phyloP scores from a whole-genome alignment of 345 rosid species.

The Cardamine occulta region DNA sequence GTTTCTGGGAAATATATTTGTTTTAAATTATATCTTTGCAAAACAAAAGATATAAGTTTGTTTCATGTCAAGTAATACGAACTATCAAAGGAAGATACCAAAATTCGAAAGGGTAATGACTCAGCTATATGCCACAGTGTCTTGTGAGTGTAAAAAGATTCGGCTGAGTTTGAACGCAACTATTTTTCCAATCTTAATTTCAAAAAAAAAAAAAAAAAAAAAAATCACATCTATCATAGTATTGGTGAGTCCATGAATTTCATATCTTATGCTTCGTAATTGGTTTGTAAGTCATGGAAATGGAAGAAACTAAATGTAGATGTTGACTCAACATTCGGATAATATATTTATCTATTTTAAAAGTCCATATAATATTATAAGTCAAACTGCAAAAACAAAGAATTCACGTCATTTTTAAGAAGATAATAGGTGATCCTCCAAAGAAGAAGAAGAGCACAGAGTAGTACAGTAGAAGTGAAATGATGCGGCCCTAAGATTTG shows the following conservation, averaged over 20 bases:
- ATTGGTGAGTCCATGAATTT: not conserved
- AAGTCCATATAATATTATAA: not conserved
- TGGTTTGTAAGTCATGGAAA: slow-evolving; percentile 5
- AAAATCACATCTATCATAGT: not conserved
- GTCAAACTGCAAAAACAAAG: not conserved
- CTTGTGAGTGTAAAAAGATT: slow-evolving; percentile 34
- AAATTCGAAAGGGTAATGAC: slow-evolving; percentile 1
- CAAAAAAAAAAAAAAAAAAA: too few relatives aligned
- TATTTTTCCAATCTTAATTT: not conserved
- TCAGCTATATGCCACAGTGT: slow-evolving; percentile 26
- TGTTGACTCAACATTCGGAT: slow-evolving; percentile 24
- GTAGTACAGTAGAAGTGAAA: too few relatives aligned
- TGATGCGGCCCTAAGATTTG: too few relatives aligned
- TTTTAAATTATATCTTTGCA: not conserved
- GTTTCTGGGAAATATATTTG: not conserved
- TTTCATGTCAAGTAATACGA: not conserved
- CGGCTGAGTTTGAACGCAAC: slow-evolving; percentile 39
- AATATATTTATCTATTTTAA: not conserved
- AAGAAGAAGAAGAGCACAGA: too few relatives aligned
- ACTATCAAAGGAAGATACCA: not conserved
- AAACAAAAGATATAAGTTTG: not conserved
- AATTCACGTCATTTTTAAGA: not conserved
- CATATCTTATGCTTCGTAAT: not conserved
- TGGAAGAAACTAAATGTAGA: not conserved
- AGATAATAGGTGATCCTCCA: not conserved